These are phyloP conservation scores for Karstenula rhodostoma DNA, from an alignment of 2,329 filamentous ascomycete genomes.

Conservation along the genomic window DNA sequence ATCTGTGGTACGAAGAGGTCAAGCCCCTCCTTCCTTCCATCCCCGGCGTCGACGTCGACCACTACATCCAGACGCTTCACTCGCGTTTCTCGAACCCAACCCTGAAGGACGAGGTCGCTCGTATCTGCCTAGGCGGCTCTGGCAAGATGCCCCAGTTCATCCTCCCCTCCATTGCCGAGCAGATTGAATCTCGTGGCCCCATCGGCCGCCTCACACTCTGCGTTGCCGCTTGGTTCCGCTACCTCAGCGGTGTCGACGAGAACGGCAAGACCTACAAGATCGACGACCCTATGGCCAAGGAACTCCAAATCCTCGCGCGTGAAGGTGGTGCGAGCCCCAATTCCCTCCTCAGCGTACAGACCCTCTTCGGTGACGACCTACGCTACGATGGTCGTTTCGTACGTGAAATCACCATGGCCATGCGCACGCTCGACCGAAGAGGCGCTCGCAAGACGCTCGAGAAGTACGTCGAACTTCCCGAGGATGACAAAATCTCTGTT, in stretches of 20 bases:
- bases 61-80: slow-evolving; percentile 37
- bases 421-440: slow-evolving; percentile 17
- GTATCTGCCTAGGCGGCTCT: slow-evolving; percentile 40
- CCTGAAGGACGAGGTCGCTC: slow-evolving; percentile 39
- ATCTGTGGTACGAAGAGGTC: slow-evolving; percentile 42
- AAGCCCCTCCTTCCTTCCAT: slow-evolving; percentile 38
- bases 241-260: slow-evolving; percentile 35
- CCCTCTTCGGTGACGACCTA: slow-evolving; percentile 39
- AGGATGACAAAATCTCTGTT: slow-evolving; percentile 9
- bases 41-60: slow-evolving; percentile 37
- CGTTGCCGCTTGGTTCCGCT: slow-evolving; percentile 40
- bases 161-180: slow-evolving; percentile 40
- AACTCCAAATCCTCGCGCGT: slow-evolving; percentile 33
- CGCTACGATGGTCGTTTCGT: slow-evolving; percentile 37
- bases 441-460: slow-evolving; percentile 12
- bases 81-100: slow-evolving; percentile 39
- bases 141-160: slow-evolving; percentile 43
- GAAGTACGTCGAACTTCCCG: slow-evolving; percentile 10
- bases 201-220: slow-evolving; percentile 35
- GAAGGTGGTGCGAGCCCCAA: slow-evolving; percentile 26
- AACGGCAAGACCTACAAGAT: slow-evolving; percentile 33
- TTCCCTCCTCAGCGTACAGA: slow-evolving; percentile 27
- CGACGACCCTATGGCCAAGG: slow-evolving; percentile 35
- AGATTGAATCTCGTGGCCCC: slow-evolving; percentile 34
- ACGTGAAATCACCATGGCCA: slow-evolving; percentile 31